Percentiles rank a stretch among this genome's conserved stretches.
Conservation (phyloP, 1,139 yeast species). For the Meyerozyma guilliermondii region DNA sequence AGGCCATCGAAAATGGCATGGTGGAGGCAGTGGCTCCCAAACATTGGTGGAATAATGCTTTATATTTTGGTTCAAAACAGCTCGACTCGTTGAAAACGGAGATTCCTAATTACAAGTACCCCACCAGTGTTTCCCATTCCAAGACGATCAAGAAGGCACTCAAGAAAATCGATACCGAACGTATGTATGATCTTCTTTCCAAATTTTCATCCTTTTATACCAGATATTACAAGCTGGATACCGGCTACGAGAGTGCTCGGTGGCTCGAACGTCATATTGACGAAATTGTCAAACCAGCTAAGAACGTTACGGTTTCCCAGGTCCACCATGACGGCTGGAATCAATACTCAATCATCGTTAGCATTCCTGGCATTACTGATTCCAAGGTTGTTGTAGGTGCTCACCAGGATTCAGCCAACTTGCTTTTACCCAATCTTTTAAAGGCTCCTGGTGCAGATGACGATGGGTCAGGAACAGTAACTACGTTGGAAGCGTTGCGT, state of each 20-base stretch:
- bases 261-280: conserved; percentile 59
- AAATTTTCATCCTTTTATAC: conserved; percentile 67
- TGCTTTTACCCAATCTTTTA: conserved; percentile 62
- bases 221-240: conserved; percentile 71
- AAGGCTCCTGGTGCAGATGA: conserved; percentile 97
- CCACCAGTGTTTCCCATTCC: conserved; percentile 35
- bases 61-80: conserved; percentile 29
- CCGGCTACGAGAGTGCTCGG: conserved; percentile 66
- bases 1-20: conserved; percentile 28
- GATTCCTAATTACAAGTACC: conserved; percentile 50
- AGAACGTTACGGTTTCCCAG: conserved; percentile 21
- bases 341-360: conserved; percentile 38
- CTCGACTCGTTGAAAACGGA: conserved; percentile 19
- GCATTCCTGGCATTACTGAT: conserved; percentile 32
- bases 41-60: conserved; percentile 12
- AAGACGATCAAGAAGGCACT: conserved; percentile 39
- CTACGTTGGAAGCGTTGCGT: conserved; percentile 71
- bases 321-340: conserved; percentile 39
- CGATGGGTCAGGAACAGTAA: conserved; percentile 85
- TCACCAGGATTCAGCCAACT: conserved; percentile 82
- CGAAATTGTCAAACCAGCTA: conserved; percentile 39
- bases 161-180: conserved; percentile 35
- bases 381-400: conserved; percentile 73
- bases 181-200: conserved; percentile 51
- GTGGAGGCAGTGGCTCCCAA: conserved; percentile 12